Evolutionary conservation across 2,329 filamentous ascomycete species (phyloP).

Genomic region (Diaporthe batatas): DNA sequence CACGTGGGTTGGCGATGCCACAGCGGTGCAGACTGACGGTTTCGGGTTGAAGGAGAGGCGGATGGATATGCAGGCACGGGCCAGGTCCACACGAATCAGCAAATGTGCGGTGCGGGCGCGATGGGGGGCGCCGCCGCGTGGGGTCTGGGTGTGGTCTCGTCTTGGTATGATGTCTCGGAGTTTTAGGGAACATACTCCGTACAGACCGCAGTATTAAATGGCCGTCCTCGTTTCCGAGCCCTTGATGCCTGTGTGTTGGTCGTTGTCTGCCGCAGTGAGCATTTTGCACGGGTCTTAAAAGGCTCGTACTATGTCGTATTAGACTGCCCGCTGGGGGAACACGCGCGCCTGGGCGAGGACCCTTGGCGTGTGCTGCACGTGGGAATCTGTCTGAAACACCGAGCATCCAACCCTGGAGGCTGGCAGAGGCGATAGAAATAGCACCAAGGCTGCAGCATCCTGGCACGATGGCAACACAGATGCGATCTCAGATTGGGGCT

Average conservation of each 20-base stretch:
- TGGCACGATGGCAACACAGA: conserved; percentile 7
- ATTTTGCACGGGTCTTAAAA: no score
- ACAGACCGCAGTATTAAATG: not conserved
- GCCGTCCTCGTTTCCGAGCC: not conserved
- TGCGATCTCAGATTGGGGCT: conserved; percentile 8
- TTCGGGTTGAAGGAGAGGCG: conserved; percentile 6
- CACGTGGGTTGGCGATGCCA: conserved; percentile 23
- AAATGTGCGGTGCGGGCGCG: no score
- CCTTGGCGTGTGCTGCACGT: not conserved
- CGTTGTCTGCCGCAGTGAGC: not conserved
- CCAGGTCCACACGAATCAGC: conserved; percentile 23
- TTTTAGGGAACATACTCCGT: not conserved
- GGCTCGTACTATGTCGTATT: no score
- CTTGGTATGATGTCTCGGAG: no score
- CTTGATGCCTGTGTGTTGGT: not conserved
- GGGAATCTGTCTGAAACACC: conserved; percentile 27
- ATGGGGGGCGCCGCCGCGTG: conserved; percentile 17
- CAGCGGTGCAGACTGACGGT: conserved; percentile 7
- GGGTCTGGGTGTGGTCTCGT: not conserved
- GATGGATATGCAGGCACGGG: not conserved
- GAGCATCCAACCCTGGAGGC: not conserved
- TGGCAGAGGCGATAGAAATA: conserved; percentile 6
- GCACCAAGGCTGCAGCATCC: not conserved
- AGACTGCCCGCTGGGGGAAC: not conserved
- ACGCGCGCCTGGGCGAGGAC: not conserved